Evolutionary conservation across 768 basidiomycete species (phyloP).

Genomic region (Mycena filopes): DNA sequence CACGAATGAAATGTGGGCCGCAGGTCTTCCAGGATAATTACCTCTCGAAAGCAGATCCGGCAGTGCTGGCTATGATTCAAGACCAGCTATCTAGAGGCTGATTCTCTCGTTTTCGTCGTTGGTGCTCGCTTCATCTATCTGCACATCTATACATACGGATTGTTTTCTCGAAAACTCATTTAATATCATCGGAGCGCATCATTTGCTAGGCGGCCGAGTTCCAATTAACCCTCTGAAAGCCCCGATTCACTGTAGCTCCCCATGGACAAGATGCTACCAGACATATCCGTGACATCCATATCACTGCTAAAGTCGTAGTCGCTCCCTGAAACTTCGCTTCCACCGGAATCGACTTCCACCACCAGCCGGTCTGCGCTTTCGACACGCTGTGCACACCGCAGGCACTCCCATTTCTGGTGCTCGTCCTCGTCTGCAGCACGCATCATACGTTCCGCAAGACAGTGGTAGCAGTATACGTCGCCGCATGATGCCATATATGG

Average conservation of each 20-base stretch:
- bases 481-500: slow-evolving; percentile 88
- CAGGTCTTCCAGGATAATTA: slow-evolving; percentile 68
- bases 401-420: slow-evolving; percentile 79
- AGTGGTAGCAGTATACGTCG: slow-evolving; percentile 94
- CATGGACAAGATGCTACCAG: slow-evolving; percentile 59
- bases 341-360: slow-evolving; percentile 53
- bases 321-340: slow-evolving; percentile 55
- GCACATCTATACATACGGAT: neutral
- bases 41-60: slow-evolving; percentile 74
- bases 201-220: neutral
- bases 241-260: slow-evolving; percentile 62
- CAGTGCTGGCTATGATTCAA: slow-evolving; percentile 78
- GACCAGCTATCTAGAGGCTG: slow-evolving; percentile 52
- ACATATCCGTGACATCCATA: slow-evolving; percentile 62
- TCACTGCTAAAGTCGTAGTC: slow-evolving; percentile 72
- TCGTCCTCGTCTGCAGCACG: slow-evolving; percentile 74
- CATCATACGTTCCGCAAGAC: slow-evolving; percentile 86
- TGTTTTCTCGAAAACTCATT: neutral
- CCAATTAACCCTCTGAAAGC: slow-evolving; percentile 47
- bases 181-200: neutral
- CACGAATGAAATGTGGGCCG: slow-evolving; percentile 68
- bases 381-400: slow-evolving; percentile 79
- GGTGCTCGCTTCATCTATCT: neutral
- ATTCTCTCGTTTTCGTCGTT: neutral
- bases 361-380: slow-evolving; percentile 70